Evolutionary conservation across 2,329 filamentous ascomycete species (phyloP).

Genomic region (Metarhizium robertsii): DNA sequence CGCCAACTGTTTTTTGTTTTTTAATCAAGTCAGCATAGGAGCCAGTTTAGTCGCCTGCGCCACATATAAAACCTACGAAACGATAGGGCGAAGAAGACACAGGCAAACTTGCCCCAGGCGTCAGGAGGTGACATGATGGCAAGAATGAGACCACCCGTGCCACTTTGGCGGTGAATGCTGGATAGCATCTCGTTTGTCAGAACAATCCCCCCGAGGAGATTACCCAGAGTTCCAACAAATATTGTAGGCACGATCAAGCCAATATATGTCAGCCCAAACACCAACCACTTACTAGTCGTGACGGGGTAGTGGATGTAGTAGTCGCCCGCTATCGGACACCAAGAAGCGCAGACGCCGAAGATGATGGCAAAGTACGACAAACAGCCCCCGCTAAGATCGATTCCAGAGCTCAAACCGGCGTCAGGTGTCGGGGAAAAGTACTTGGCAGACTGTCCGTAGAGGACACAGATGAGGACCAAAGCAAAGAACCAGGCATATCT

Average conservation of each 20-base stretch:
- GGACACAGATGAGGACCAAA: constrained; percentile 10
- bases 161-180: background rate
- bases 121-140: constrained; percentile 6
- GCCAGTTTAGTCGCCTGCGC: background rate
- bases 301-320: constrained; percentile 11
- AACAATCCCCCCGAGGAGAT: constrained; percentile 4
- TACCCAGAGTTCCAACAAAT: constrained; percentile 10
- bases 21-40: background rate
- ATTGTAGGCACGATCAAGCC: constrained; percentile 9
- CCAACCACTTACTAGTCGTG: constrained; percentile 9
- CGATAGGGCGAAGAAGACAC: constrained; percentile 4
- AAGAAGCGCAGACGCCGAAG: constrained; percentile 9
- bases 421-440: constrained; percentile 6
- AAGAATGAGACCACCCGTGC: constrained; percentile 2
- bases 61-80: background rate
- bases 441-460: constrained; percentile 11
- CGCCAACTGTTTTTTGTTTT: background rate
- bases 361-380: constrained; percentile 12
- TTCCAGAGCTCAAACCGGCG: background rate
- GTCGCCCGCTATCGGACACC: constrained; percentile 10
- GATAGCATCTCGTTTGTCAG: background rate
- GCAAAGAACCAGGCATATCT: constrained; percentile 13
- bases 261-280: constrained; percentile 9
- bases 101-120: constrained; percentile 3
- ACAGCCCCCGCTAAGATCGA: constrained; percentile 8